Percentiles rank a stretch among this genome's conserved stretches.
These are phyloP conservation scores for Pichia sporocuriosa DNA, from an alignment of 805 yeast species.

Conservation along the genomic window DNA sequence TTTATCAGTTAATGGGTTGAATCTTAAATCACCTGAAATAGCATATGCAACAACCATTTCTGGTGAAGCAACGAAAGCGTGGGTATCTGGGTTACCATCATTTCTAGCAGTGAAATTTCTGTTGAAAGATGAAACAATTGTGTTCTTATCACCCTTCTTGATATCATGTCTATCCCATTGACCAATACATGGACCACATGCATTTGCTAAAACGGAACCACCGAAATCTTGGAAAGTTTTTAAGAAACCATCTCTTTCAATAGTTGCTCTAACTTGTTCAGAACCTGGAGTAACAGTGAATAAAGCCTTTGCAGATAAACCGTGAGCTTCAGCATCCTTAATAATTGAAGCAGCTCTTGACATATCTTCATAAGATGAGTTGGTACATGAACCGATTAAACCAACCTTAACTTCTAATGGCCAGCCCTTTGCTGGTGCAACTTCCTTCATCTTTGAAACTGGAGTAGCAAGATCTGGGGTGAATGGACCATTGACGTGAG, in stretches of 20 bases:
- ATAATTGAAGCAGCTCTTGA: conserved; percentile 90
- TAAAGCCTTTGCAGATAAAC: conserved; percentile 83
- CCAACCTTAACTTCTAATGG: conserved; percentile 86
- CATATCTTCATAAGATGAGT: conserved; percentile 98
- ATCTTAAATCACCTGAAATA: conserved; percentile 86
- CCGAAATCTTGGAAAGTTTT: conserved; percentile 78
- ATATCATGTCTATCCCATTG: conserved; percentile 96
- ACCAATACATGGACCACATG: conserved; percentile 99
- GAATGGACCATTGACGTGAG: conserved; percentile 95
- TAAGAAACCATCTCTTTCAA: conserved; percentile 89
- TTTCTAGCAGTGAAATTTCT: conserved; percentile 97
- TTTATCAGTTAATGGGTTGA: conserved; percentile 87
- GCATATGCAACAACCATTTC: conserved; percentile 97
- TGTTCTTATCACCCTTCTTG: conserved; percentile 56
- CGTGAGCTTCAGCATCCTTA: conserved; percentile 77
- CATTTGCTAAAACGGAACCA: conserved; percentile 90
- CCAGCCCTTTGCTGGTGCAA: conserved; percentile 72
- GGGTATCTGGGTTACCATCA: conserved; percentile 96
- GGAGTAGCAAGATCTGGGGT: conserved; percentile 97
- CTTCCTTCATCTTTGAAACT: conserved; percentile 69
- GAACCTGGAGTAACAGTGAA: conserved; percentile 97
- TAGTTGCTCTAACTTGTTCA: conserved; percentile 95
- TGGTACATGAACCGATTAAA: conserved; percentile 95
- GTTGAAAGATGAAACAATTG: conserved; percentile 95
- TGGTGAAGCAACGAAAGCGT: conserved; percentile 98